Conservation (phyloP, 495 filamentous ascomycete species). For the Talaromyces trachyspermus region DNA sequence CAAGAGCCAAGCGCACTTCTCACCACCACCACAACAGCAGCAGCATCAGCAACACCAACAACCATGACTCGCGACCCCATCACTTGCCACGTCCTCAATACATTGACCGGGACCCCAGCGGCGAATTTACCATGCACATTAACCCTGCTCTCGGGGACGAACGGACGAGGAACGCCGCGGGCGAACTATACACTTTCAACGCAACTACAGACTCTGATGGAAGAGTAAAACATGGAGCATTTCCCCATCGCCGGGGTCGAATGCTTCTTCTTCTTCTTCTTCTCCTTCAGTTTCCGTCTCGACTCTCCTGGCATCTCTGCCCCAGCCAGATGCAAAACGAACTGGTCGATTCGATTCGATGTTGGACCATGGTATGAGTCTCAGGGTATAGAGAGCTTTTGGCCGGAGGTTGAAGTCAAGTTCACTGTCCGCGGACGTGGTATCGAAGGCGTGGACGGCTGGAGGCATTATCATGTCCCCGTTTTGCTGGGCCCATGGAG, state of each 20-base stretch:
- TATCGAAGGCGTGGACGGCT: slow-evolving; percentile 49
- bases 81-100: slow-evolving; percentile 72
- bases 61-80: slow-evolving; percentile 66
- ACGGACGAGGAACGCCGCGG: slow-evolving; percentile 16
- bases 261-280: slow-evolving; percentile 37
- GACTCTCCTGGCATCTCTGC: slow-evolving; percentile 37
- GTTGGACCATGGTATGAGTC: slow-evolving; percentile 69
- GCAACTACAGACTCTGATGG: slow-evolving; percentile 79
- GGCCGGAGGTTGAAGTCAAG: slow-evolving; percentile 80
- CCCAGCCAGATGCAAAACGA: slow-evolving; percentile 34
- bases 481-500: slow-evolving; percentile 82
- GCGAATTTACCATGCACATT: slow-evolving; percentile 49
- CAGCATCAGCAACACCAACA: slow-evolving; percentile 36
- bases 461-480: slow-evolving; percentile 87
- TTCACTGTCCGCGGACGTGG: slow-evolving; percentile 62
- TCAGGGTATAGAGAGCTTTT: slow-evolving; percentile 69
- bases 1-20: no score
- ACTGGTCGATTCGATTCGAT: slow-evolving; percentile 73
- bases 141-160: slow-evolving; percentile 31
- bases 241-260: no score
- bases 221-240: slow-evolving; percentile 77
- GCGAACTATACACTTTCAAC: slow-evolving; percentile 42
- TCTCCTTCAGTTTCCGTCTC: slow-evolving; percentile 40
- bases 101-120: slow-evolving; percentile 57
- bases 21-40: slow-evolving; percentile 15